Evolutionary conservation across 2,329 filamentous ascomycete species (phyloP).

Genomic region (Lachnellula arida): DNA sequence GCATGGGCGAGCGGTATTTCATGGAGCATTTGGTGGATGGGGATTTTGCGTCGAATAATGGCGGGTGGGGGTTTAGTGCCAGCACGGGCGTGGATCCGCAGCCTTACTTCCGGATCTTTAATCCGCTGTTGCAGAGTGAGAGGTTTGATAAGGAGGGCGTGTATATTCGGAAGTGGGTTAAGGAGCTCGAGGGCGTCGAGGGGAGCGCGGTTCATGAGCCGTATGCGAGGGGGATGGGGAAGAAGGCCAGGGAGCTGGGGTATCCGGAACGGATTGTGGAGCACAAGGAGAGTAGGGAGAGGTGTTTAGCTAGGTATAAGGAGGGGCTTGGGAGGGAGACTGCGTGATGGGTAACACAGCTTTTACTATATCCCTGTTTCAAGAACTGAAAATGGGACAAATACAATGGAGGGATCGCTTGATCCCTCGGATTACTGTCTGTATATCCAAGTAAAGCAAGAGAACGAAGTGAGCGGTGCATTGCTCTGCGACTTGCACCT

Average conservation of each 20-base stretch:
- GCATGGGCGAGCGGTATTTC: slow-evolving; percentile 75
- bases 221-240: slow-evolving; percentile 59
- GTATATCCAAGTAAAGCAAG: not conserved
- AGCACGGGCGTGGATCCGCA: slow-evolving; percentile 76
- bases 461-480: not conserved
- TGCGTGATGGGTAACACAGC: slow-evolving; percentile 1
- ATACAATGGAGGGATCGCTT: not conserved
- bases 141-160: slow-evolving; percentile 75
- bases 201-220: slow-evolving; percentile 77
- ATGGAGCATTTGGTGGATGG: slow-evolving; percentile 59
- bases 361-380: no score
- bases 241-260: slow-evolving; percentile 56
- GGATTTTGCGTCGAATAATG: slow-evolving; percentile 33
- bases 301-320: slow-evolving; percentile 68
- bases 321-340: slow-evolving; percentile 49
- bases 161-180: slow-evolving; percentile 80
- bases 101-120: slow-evolving; percentile 89
- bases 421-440: no score
- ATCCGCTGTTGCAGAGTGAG: slow-evolving; percentile 77
- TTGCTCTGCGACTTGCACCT: no score
- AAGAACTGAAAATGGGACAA: not conserved
- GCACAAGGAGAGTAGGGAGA: slow-evolving; percentile 64
- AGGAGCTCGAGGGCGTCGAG: slow-evolving; percentile 61
- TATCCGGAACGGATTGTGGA: slow-evolving; percentile 74
- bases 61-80: slow-evolving; percentile 44